Conservation (phyloP, 2,329 filamentous ascomycete species). For the Thielaviopsis cerberus region DNA sequence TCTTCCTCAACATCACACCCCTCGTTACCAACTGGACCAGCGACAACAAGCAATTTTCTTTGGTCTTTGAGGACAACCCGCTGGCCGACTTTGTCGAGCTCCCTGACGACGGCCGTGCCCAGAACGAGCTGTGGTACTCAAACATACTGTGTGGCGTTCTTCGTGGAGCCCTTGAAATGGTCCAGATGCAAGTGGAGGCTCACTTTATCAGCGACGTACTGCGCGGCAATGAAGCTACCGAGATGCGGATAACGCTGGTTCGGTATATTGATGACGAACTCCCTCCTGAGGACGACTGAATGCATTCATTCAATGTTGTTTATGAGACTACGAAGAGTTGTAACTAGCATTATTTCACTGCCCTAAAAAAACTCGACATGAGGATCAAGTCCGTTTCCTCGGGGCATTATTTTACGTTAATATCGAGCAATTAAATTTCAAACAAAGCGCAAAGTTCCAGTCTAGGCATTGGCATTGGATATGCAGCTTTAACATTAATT, state of each 20-base stretch:
- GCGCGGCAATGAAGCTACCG: constrained; percentile 83
- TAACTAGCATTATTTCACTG: not conserved
- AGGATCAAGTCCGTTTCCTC: not conserved
- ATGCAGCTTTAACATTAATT: no score
- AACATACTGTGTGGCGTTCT: constrained; percentile 92
- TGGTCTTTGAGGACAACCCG: constrained; percentile 93
- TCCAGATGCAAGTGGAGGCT: constrained; percentile 96
- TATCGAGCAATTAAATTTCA: not conserved
- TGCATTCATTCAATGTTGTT: not conserved
- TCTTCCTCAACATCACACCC: constrained; percentile 92
- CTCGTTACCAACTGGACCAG: constrained; percentile 87
- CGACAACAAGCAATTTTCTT: constrained; percentile 89
- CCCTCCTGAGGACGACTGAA: constrained; percentile 82
- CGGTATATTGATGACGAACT: constrained; percentile 95
- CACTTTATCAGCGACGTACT: constrained; percentile 91
- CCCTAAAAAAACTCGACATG: not conserved
- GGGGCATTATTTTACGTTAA: not conserved
- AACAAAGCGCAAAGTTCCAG: no score
- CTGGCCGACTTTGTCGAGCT: constrained; percentile 94
- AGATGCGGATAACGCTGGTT: constrained; percentile 85
- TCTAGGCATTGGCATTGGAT: no score
- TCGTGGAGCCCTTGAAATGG: constrained; percentile 86
- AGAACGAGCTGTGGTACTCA: constrained; percentile 96
- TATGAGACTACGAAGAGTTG: not conserved
- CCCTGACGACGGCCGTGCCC: constrained; percentile 83